Evolutionary conservation across 768 basidiomycete species (phyloP), one percentile per base, ranked within the genome.

Genomic region (Psilocybe tampanensis): DNA sequence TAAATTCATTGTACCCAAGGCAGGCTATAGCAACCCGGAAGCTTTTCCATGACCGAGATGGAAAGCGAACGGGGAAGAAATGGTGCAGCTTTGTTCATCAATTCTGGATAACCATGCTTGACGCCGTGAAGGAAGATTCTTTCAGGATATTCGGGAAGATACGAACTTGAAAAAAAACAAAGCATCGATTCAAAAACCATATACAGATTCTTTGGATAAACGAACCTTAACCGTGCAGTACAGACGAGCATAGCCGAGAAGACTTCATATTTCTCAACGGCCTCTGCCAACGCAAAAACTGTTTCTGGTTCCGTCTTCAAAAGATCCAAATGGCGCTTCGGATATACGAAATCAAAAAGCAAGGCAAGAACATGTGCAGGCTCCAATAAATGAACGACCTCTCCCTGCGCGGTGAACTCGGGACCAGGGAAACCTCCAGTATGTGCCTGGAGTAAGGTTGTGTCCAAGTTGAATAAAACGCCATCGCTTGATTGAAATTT

Each of bases 61-160:
- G 33, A 45, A 23, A 33, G 33, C 7, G 43, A 33, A 9, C 43
- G 53, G 34, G 53, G 29, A 22, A 54, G 43, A 47, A 36, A 29
- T 41, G 36, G 54, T 8, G 39, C 39, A 18, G 62, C 62, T 26
- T 51, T 47, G 33, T 63, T 52, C 4, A 63, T 45, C 8, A 64
- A 41, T 15, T 61, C 58, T 17, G 52, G 59, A 47, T 60, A 59
- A 15, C 49, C 51, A 49, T 64, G 60, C 23, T 56, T 61, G n/a
- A 54, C 58, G 23, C 61, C 65, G 49, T 66, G 60, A 17, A 34
- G 39, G 22, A 66, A 45, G 18, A 64, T 50, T 17, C 60, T 58
- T 22, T 39, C 48, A 0, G 64, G 44, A 51, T 64, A 58, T 22
- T 59, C 24, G 6, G 60, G 60, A 8, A 64, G 49, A 23, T 42